These are phyloP conservation scores for Calonectria fujianensis DNA, from an alignment of 2,329 filamentous ascomycete genomes.

Conservation along the genomic window DNA sequence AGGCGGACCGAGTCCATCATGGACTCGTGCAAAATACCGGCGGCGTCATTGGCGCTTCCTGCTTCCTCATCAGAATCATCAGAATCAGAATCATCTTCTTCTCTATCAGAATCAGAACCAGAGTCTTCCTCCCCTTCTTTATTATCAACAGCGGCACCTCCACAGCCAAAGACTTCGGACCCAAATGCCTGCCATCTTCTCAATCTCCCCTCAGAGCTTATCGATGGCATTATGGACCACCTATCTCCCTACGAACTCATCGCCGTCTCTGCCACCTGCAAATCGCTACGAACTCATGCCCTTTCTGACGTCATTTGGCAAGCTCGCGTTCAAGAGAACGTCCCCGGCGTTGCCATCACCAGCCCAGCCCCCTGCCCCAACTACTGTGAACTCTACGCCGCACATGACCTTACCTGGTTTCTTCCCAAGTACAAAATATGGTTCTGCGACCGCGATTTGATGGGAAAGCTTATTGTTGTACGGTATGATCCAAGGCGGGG, in stretches of 20 bases:
- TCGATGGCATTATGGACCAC: conserved; percentile 81
- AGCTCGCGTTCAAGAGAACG: conserved; percentile 78
- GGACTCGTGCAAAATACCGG: conserved; percentile 20
- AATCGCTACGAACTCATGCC: conserved; percentile 74
- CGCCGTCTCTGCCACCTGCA: conserved; percentile 76
- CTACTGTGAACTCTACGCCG: conserved; percentile 83
- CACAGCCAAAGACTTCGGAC: conserved; percentile 7
- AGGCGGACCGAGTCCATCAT: conserved; percentile 18
- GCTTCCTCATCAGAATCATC: conserved; percentile 8
- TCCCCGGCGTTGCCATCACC: conserved; percentile 74
- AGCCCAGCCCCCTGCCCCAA: conserved; percentile 75
- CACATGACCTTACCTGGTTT: conserved; percentile 90
- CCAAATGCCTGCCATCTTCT: conserved; percentile 61
- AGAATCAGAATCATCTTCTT: conserved; percentile 1
- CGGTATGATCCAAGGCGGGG: conserved; percentile 84
- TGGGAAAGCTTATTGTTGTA: conserved; percentile 84
- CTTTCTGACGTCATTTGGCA: conserved; percentile 84
- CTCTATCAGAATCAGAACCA: background rate
- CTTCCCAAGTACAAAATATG: conserved; percentile 87
- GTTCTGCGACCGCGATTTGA: conserved; percentile 85
- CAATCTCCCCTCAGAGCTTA: conserved; percentile 82
- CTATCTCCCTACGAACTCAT: conserved; percentile 80
- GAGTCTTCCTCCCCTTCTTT: conserved; percentile 2
- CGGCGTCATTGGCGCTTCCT: background rate
- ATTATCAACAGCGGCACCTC: background rate